Conservation (phyloP, 805 yeast genomes). For the Nakazawaea ambrosiae region DNA sequence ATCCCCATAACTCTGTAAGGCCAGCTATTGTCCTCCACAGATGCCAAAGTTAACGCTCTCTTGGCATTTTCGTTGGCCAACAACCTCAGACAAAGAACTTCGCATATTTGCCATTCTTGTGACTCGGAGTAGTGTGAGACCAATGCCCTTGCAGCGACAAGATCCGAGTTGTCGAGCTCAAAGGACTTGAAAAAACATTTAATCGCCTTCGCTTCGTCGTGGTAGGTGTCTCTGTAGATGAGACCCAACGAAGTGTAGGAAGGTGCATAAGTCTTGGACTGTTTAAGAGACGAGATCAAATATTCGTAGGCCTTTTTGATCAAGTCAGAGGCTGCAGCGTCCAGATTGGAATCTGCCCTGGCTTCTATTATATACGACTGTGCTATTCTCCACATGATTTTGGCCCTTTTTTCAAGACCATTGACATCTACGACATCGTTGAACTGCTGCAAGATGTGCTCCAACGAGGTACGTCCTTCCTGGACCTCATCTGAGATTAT, state of each 20-base stretch:
- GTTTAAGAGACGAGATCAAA: conserved; percentile 56
- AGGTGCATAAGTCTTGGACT: conserved; percentile 61
- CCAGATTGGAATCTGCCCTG: conserved; percentile 15
- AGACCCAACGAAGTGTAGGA: conserved; percentile 78
- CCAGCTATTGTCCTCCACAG: conserved; percentile 50
- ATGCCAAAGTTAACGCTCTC: conserved; percentile 31
- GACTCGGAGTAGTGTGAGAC: conserved; percentile 61
- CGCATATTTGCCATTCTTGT: conserved; percentile 82
- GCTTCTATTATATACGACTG: conserved; percentile 42
- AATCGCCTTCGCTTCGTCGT: conserved; percentile 62
- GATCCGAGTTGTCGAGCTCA: conserved; percentile 74
- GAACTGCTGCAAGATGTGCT: conserved; percentile 32
- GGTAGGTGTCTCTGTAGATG: conserved; percentile 51
- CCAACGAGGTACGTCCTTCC: conserved; percentile 46
- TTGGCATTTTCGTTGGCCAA: conserved; percentile 57
- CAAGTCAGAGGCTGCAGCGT: conserved; percentile 18
- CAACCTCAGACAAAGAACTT: conserved; percentile 60
- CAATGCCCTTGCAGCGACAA: conserved; percentile 65
- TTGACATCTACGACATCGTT: conserved; percentile 46
- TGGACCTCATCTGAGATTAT: conserved; percentile 43
- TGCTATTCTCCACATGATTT: conserved; percentile 68
- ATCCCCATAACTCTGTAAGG: conserved; percentile 86
- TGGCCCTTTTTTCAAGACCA: conserved; percentile 51
- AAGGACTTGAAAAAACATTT: conserved; percentile 88
- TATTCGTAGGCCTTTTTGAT: conserved; percentile 47